Evolutionary conservation across 1,284 basidiomycete genomes (phyloP).

Genomic region (Melampsora abietis-canadensis): DNA sequence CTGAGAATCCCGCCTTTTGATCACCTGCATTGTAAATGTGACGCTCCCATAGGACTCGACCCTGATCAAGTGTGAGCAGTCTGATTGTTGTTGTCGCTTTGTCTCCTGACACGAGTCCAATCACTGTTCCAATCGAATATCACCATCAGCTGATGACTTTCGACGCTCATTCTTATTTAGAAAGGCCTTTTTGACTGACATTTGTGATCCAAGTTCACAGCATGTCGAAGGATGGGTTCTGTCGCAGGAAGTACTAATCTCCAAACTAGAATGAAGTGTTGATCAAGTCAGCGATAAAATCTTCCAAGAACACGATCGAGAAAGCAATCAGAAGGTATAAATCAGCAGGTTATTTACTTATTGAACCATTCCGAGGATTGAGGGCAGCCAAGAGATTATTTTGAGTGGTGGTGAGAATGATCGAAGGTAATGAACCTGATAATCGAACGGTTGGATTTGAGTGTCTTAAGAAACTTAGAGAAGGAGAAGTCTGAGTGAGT

Average conservation of each 20-base stretch:
- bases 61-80: conserved; percentile 20
- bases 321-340: background rate
- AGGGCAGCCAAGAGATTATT: conserved; percentile 26
- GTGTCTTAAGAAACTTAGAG: conserved; percentile 32
- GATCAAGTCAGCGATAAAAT: background rate
- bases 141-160: no score
- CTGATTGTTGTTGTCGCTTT: background rate
- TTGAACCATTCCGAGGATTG: conserved; percentile 33
- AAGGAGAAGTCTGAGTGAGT: background rate
- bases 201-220: conserved; percentile 24
- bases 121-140: background rate
- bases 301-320: background rate
- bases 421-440: conserved; percentile 22
- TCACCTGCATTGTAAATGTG: conserved; percentile 2
- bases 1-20: background rate
- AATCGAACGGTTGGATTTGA: conserved; percentile 29
- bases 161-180: no score
- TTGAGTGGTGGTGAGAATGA: conserved; percentile 30
- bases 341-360: conserved; percentile 3
- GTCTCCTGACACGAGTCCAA: conserved; percentile 37
- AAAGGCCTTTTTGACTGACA: conserved; percentile 5
- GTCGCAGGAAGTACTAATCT: conserved; percentile 20
- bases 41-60: conserved; percentile 30
- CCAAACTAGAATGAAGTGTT: conserved; percentile 19
- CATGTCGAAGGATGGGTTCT: conserved; percentile 39